Conservation (phyloP, 441 rosid species). For the Viola pubescens region DNA sequence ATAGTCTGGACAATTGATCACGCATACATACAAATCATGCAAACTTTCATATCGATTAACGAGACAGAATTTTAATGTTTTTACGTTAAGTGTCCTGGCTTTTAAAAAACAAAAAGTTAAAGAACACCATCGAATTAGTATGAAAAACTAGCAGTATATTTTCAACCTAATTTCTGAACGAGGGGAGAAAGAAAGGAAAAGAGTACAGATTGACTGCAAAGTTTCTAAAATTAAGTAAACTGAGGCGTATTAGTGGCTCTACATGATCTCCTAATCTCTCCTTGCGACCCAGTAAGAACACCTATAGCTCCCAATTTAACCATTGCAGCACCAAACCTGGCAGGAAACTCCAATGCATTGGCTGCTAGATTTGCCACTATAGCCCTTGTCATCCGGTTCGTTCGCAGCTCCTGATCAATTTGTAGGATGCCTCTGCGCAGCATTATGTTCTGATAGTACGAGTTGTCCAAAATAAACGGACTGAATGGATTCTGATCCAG, state of each 20-base stretch:
- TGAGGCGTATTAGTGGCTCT: constrained; percentile 19
- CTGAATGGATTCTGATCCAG: constrained; percentile 35
- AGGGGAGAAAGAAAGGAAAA: neutral
- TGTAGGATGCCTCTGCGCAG: constrained; percentile 36
- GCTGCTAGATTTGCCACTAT: constrained; percentile 25
- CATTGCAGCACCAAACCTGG: constrained; percentile 41
- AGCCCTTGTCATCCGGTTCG: constrained; percentile 21
- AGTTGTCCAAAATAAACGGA: constrained; percentile 23
- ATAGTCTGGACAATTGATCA: too few relatives aligned
- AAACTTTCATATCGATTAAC: too few relatives aligned
- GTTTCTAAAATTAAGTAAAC: neutral
- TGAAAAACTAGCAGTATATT: too few relatives aligned
- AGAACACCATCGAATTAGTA: too few relatives aligned
- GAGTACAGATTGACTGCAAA: neutral
- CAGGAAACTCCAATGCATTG: constrained; percentile 20
- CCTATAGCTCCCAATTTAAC: constrained; percentile 40
- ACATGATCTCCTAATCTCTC: constrained; percentile 47
- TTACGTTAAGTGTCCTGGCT: too few relatives aligned
- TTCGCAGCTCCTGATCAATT: constrained; percentile 31
- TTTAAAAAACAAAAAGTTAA: too few relatives aligned
- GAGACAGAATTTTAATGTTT: too few relatives aligned
- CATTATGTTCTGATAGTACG: constrained; percentile 29
- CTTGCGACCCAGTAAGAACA: constrained; percentile 33
- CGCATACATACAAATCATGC: too few relatives aligned
- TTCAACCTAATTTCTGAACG: too few relatives aligned